Evolutionary conservation across 2,329 filamentous ascomycete genomes (phyloP), one percentile per base, ranked within the genome.

Genomic region (Aspergillus novoparasiticus): DNA sequence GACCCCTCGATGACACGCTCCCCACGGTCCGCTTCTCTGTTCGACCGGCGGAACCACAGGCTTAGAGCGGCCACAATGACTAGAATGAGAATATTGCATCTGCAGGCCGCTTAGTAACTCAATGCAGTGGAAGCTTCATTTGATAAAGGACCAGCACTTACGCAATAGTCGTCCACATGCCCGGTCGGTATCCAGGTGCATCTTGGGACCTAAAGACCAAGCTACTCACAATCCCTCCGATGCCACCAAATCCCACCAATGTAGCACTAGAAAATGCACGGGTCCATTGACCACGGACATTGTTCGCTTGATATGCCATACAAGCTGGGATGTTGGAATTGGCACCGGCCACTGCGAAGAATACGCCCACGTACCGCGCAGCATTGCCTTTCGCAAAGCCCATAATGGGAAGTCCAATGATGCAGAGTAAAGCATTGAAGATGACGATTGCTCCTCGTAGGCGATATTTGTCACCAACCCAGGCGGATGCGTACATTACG

Each of bases 251-350:
- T 1, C 89, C 90, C 2, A 95, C 90, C 4, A 94, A 84, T 0
- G 89, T 90, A 2, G 92, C 90, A 63, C 88, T 91, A 75, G 88
- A 90, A 68, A 95, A 88, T 1, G 92, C 92, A 55, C 92, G 87
- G 80, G 94, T 95, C 91, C 92, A 95, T 79, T 95, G 92, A 0
- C 92, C 92, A 59, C 91, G 88, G 72, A 96, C 89, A 77, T 96
- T 96, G 80, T 94, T 95, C 51, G 91, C 90, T 80, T 94, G 91
- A 80, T 92, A 94, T 0, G 90, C 85, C 81, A 96, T 87, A 94
- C 34, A 30, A 32, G 60, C 46, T 12, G 60, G 60, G 30, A 95
- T 83, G 73, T 95, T 95, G 68, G 89, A 85, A 76, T 93, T 93
- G 68, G 89, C 87, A 14, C 90, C 92, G 0, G 90, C 89, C 0